Conservation (phyloP, 257 asterid species). For the Solanum tarapatanum region DNA sequence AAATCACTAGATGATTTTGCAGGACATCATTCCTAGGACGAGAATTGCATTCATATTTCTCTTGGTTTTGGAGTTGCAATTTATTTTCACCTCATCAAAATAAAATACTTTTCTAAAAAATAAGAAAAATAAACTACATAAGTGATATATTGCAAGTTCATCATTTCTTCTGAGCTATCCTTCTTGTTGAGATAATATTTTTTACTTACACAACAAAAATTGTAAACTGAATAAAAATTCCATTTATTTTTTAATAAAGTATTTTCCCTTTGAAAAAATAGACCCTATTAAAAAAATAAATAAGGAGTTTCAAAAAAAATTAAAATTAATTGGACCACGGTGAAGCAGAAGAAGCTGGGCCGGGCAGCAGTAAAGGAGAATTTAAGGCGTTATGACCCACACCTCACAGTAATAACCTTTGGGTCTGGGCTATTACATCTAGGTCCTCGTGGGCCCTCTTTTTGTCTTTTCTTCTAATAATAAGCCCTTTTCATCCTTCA, state of each 20-base stretch:
- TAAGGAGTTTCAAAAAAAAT: neutral
- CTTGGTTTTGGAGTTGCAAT: neutral
- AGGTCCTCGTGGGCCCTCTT: neutral
- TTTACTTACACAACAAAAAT: neutral
- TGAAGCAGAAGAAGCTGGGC: conserved; percentile 5
- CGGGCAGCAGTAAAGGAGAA: conserved; percentile 14
- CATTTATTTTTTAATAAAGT: too few relatives aligned
- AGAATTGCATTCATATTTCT: neutral
- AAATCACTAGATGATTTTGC: neutral
- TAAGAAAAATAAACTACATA: too few relatives aligned
- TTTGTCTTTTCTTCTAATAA: neutral
- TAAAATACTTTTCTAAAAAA: neutral
- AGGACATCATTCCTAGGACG: neutral
- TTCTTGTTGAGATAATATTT: neutral
- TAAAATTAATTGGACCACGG: conserved; percentile 33
- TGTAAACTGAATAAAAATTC: too few relatives aligned
- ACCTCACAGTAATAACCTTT: neutral
- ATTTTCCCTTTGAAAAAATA: neutral
- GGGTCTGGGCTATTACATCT: neutral
- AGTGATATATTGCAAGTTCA: too few relatives aligned
- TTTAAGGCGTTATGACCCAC: conserved; percentile 25
- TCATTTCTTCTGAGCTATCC: neutral
- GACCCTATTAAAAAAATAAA: neutral
- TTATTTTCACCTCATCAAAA: neutral
- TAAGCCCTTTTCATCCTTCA: neutral